These are phyloP conservation scores for Ganoderma multipileum DNA, from an alignment of 1,284 basidiomycete genomes.

Conservation along the genomic window DNA sequence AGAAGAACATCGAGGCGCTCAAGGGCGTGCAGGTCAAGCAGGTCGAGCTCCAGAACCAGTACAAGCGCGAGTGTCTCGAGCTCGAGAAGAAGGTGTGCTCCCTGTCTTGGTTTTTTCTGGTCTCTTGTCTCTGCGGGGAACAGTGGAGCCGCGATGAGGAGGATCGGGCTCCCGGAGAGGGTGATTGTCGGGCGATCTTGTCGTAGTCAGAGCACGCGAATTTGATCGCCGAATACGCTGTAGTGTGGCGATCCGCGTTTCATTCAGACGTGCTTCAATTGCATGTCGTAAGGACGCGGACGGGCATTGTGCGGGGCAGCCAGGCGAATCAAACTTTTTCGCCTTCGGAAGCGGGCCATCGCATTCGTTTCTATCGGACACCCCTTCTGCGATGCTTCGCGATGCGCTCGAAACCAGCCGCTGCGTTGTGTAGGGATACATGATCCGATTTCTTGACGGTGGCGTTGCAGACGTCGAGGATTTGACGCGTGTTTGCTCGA, in stretches of 20 bases:
- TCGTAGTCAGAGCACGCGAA: neutral
- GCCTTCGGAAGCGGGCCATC: neutral
- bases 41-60: slow-evolving; percentile 92
- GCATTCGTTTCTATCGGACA: neutral
- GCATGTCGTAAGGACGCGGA: neutral
- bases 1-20: slow-evolving; percentile 88
- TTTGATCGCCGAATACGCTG: neutral
- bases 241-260: neutral
- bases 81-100: slow-evolving; percentile 91
- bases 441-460: neutral
- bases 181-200: slow-evolving; percentile 11
- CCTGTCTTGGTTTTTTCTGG: slow-evolving; percentile 1
- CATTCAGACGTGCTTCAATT: neutral
- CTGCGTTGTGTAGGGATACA: no score
- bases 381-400: neutral
- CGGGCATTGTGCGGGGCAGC: neutral
- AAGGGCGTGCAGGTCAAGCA: slow-evolving; percentile 96
- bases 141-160: neutral
- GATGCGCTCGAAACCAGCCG: neutral
- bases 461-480: neutral
- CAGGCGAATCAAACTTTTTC: neutral
- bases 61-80: slow-evolving; percentile 96
- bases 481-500: no score
- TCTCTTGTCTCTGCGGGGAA: neutral
- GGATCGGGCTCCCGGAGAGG: neutral